Evolutionary conservation across 176 grass and related monocot genomes (phyloP).

Genomic region (Melocanna baccifera): DNA sequence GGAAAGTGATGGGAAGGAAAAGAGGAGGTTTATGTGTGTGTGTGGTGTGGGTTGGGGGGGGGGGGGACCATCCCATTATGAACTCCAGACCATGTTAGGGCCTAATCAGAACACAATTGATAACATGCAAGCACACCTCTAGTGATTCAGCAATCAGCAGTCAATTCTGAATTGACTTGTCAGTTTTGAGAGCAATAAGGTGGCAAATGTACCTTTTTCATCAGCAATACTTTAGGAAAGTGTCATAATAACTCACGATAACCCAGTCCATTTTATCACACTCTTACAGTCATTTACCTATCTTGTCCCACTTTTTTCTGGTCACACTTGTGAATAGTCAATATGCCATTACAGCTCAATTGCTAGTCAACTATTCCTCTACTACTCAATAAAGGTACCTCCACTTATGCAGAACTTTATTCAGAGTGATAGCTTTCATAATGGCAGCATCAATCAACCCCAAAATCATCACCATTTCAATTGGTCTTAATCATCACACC

Average conservation of each 20-base stretch:
- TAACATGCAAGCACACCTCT: conserved; percentile 4
- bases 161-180: conserved; percentile 6
- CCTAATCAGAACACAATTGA: conserved; percentile 18
- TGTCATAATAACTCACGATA: neutral
- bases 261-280: neutral
- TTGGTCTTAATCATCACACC: conserved; percentile 61
- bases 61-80: conserved; percentile 25
- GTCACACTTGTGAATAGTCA: conserved; percentile 11
- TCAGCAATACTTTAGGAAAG: conserved; percentile 6
- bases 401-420: conserved; percentile 49
- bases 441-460: conserved; percentile 32
- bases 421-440: conserved; percentile 37
- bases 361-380: conserved; percentile 19
- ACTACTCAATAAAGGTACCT: conserved; percentile 43
- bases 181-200: conserved; percentile 28
- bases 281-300: conserved; percentile 21
- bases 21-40: conserved; percentile 3
- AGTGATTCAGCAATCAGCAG: conserved; percentile 16
- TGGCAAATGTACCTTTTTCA: conserved; percentile 10
- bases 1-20: conserved; percentile 14
- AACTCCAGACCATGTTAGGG: conserved; percentile 1
- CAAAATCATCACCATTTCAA: conserved; percentile 33
- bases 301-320: conserved; percentile 8
- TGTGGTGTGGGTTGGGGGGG: too few species aligned
- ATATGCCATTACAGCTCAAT: conserved; percentile 27